Percentiles rank a stretch among this genome's conserved stretches.
phyloP scores from a whole-genome alignment of 768 basidiomycete species.

The Tephrocybe rancida region DNA sequence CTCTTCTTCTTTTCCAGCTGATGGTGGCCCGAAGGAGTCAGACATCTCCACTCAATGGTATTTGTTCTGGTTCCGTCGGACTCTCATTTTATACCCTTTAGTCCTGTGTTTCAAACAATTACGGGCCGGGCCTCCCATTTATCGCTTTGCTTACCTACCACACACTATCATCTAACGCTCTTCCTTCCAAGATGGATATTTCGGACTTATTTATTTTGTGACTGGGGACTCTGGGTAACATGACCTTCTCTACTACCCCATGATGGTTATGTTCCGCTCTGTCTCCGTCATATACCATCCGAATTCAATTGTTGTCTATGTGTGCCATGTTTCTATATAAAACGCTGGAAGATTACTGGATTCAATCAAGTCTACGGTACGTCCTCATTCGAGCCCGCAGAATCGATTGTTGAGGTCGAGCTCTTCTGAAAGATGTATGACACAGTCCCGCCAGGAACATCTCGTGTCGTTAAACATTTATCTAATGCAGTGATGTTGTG shows the following conservation, averaged over 20 bases:
- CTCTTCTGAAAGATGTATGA: slow-evolving; percentile 77
- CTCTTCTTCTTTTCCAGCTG: slow-evolving; percentile 1
- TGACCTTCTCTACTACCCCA: background rate
- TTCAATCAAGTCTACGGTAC: background rate
- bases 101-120: background rate
- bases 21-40: slow-evolving; percentile 13
- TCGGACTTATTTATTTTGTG: slow-evolving; percentile 1
- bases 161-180: slow-evolving; percentile 11
- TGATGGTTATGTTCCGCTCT: background rate
- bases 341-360: too few relatives aligned
- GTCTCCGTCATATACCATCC: background rate
- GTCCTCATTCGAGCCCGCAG: background rate
- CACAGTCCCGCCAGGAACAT: slow-evolving; percentile 67
- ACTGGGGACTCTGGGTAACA: background rate
- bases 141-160: too few relatives aligned
- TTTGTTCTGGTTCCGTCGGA: slow-evolving; percentile 21
- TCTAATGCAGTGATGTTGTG: slow-evolving; percentile 44
- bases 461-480: slow-evolving; percentile 30
- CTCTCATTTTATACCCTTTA: slow-evolving; percentile 20
- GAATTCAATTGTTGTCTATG: background rate
- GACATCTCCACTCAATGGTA: background rate
- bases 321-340: background rate
- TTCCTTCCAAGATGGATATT: background rate
- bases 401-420: slow-evolving; percentile 25
- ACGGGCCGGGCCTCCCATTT: background rate